Base-by-base conservation (phyloP, 768 basidiomycete genomes). In the Tylopilus balloui region DNA sequence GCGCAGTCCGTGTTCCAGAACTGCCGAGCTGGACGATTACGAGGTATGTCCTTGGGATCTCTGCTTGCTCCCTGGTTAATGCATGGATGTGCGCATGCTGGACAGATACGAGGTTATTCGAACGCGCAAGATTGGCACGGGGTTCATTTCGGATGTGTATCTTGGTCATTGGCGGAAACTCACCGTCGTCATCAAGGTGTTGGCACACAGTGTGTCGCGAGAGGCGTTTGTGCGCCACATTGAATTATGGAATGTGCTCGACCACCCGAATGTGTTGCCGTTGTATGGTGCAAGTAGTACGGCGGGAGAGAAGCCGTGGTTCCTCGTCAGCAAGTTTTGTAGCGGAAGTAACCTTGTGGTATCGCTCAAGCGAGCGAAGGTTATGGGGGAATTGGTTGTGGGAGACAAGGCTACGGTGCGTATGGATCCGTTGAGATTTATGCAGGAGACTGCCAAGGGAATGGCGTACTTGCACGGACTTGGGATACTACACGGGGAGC, bases 11-110 rank as follows among this genome's bases (percentile, higher is more conserved):
- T 15, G 42, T 47, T 1, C 47, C 51, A 12, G 64, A 69, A 34
- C 56, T 88, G 25, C 87, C 87, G 0, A 76, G 73, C 53, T 90
- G 87, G 87, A 87, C 87, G 3, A 88, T 89, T 56, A 89, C 87
- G 3, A 71, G 73, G 80, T 78, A 53, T 29, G 66, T 51, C 21
- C 46, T 12, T 25, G 43, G 29, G 2, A 38, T 12, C 12, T 14
- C 3, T 23, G 2, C 23, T 28, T 37, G 29, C 2, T 17, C 6
- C 25, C 4, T 27, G 17, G 24, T 42, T 53, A 5, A 56, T 20
- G n/a, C 13, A 36, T 1, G 15, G 23, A n/a, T 0, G 29, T 23
- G 28, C 9, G 6, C 7, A 8, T 24, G 43, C 15, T 54, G 43
- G 55, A 42, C 41, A 80, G 80, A 44, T 88, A 86, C 58, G 91